phyloP scores from a whole-genome alignment of 768 basidiomycete species.

The Hygrocybe coccinea region DNA sequence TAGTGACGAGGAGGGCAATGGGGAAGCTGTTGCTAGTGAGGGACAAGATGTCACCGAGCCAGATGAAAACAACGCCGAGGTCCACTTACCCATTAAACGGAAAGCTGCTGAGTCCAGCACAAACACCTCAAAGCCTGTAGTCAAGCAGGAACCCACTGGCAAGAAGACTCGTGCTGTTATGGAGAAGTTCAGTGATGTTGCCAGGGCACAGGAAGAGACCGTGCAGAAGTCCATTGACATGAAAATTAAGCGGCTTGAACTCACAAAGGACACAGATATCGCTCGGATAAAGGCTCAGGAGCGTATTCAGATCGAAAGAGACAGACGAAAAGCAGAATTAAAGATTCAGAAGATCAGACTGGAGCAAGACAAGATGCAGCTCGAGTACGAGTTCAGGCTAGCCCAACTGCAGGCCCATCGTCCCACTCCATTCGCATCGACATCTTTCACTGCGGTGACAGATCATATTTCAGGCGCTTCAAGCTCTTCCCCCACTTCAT shows the following conservation, averaged over 20 bases:
- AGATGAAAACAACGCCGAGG: background rate
- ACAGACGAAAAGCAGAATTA: background rate
- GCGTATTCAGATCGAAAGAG: constrained; percentile 1
- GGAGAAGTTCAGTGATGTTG: constrained; percentile 9
- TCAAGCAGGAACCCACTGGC: background rate
- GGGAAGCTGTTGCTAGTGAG: background rate
- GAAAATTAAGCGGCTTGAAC: constrained; percentile 5
- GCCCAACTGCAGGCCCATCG: constrained; percentile 1
- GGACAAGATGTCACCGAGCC: background rate
- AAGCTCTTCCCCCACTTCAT: background rate
- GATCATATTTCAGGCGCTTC: background rate
- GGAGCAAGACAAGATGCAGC: background rate
- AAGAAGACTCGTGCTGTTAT: constrained; percentile 1
- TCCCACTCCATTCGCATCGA: background rate
- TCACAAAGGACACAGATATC: background rate
- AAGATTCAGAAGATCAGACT: constrained; percentile 2
- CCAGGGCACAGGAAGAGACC: constrained; percentile 13
- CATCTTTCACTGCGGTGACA: background rate
- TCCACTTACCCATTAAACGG: constrained; percentile 10
- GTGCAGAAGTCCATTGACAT: constrained; percentile 9
- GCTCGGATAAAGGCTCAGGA: constrained; percentile 5
- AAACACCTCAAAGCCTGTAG: constrained; percentile 1
- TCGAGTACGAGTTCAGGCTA: background rate
- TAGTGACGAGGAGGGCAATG: background rate
- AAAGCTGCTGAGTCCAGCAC: constrained; percentile 9